These are phyloP conservation scores for Eruca vesicaria DNA, from an alignment of 441 rosid species.

Conservation along the genomic window DNA sequence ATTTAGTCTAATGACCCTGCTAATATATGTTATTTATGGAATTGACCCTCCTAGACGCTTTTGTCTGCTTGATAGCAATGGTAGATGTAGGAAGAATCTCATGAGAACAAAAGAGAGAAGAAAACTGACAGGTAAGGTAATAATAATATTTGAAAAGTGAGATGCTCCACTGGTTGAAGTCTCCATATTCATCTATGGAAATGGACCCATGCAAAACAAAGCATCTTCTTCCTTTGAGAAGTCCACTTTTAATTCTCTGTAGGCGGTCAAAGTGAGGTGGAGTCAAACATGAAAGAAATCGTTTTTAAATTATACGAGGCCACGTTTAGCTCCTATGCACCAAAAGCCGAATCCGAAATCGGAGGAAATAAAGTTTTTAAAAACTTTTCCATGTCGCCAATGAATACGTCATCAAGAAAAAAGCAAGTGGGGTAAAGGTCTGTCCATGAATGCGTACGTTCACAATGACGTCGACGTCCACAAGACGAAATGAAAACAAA, in stretches of 20 bases:
- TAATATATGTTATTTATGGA: too few species aligned
- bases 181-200: too few species aligned
- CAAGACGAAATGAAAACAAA: background rate
- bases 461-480: constrained; percentile 16
- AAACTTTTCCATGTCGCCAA: constrained; percentile 14
- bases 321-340: background rate
- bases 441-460: constrained; percentile 19
- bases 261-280: background rate
- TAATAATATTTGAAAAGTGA: too few species aligned
- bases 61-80: too few species aligned
- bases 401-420: constrained; percentile 8
- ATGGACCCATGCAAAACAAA: background rate
- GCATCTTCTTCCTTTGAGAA: background rate
- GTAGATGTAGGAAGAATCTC: too few species aligned
- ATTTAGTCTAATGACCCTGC: too few species aligned
- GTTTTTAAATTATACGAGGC: background rate
- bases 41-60: too few species aligned
- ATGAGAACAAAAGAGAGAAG: too few species aligned
- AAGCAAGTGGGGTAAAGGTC: background rate
- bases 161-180: too few species aligned
- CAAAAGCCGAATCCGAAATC: background rate
- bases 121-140: too few species aligned
- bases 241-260: background rate
- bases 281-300: background rate
- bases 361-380: background rate